phyloP scores from a whole-genome alignment of 345 rosid genomes.

The Aquilaria malaccensis region DNA sequence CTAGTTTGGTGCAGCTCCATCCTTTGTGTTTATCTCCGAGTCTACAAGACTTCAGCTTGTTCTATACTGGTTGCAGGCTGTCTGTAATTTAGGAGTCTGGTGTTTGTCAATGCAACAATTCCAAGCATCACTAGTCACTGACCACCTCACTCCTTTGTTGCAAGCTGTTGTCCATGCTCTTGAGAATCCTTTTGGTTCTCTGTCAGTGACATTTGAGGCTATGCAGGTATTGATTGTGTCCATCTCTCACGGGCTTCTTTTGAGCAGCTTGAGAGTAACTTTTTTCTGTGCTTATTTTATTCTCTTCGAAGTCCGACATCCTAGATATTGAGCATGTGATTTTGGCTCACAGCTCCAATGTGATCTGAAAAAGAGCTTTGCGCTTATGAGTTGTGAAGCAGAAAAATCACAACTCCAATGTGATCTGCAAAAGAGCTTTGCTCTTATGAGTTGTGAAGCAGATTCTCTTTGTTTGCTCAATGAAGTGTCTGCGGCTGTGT shows the following conservation, averaged over 20 bases:
- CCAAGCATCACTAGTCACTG: conserved; percentile 18
- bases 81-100: conserved; percentile 52
- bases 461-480: not conserved
- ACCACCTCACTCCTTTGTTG: conserved; percentile 28
- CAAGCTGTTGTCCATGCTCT: conserved; percentile 44
- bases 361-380: too few species aligned
- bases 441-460: not conserved
- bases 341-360: too few species aligned
- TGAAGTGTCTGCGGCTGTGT: not conserved
- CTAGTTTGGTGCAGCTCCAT: not conserved
- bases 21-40: too few species aligned
- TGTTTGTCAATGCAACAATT: conserved; percentile 57
- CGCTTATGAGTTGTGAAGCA: too few species aligned
- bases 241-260: not conserved
- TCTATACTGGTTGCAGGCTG: conserved; percentile 26
- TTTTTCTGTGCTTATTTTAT: not conserved
- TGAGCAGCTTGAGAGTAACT: not conserved
- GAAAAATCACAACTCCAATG: too few species aligned
- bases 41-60: conserved; percentile 3
- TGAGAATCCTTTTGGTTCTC: conserved; percentile 52
- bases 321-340: too few species aligned
- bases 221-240: conserved; percentile 28
- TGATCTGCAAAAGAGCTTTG: too few species aligned
- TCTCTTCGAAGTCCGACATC: too few species aligned
- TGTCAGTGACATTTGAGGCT: conserved; percentile 56